Conservation (phyloP, 2,329 filamentous ascomycete species). For the Colletotrichum lindemuthianum region DNA sequence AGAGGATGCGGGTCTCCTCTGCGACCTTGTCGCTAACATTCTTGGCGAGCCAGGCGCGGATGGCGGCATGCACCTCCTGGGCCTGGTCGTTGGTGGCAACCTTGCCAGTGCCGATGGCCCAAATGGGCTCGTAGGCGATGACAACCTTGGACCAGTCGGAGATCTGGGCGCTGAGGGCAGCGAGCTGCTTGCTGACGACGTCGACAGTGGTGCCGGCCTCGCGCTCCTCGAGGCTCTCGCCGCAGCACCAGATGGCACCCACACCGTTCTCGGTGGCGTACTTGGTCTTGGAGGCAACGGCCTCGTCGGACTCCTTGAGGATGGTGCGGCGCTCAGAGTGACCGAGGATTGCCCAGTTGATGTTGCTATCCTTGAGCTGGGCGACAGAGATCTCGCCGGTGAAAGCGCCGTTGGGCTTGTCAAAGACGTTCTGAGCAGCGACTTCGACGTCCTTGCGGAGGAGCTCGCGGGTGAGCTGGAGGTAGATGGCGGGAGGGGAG, state of each 20-base stretch:
- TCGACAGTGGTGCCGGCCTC: slow-evolving; percentile 87
- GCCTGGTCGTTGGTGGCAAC: slow-evolving; percentile 90
- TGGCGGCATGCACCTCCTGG: slow-evolving; percentile 92
- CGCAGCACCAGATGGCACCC: slow-evolving; percentile 94
- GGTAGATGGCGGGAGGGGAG: slow-evolving; percentile 89
- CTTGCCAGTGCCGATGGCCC: slow-evolving; percentile 94
- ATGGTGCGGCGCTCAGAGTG: slow-evolving; percentile 96
- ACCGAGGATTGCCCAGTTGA: slow-evolving; percentile 91
- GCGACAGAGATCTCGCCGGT: slow-evolving; percentile 95
- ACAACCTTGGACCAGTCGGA: slow-evolving; percentile 94
- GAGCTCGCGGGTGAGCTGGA: slow-evolving; percentile 84
- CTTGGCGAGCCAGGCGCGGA: slow-evolving; percentile 87
- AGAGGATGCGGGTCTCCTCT: slow-evolving; percentile 91
- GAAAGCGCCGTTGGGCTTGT: slow-evolving; percentile 96
- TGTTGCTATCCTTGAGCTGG: slow-evolving; percentile 88
- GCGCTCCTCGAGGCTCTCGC: slow-evolving; percentile 93
- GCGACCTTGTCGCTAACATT: slow-evolving; percentile 79
- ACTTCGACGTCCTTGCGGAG: slow-evolving; percentile 82
- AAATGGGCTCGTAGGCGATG: slow-evolving; percentile 98
- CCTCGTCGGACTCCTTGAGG: slow-evolving; percentile 84
- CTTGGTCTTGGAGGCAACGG: slow-evolving; percentile 95
- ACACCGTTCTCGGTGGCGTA: slow-evolving; percentile 87
- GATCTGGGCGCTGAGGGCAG: slow-evolving; percentile 80
- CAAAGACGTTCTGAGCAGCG: slow-evolving; percentile 95
- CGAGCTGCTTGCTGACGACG: slow-evolving; percentile 85